These are phyloP conservation scores for Ogataea nitratoaversa DNA, from an alignment of 805 yeast species.

Conservation along the genomic window DNA sequence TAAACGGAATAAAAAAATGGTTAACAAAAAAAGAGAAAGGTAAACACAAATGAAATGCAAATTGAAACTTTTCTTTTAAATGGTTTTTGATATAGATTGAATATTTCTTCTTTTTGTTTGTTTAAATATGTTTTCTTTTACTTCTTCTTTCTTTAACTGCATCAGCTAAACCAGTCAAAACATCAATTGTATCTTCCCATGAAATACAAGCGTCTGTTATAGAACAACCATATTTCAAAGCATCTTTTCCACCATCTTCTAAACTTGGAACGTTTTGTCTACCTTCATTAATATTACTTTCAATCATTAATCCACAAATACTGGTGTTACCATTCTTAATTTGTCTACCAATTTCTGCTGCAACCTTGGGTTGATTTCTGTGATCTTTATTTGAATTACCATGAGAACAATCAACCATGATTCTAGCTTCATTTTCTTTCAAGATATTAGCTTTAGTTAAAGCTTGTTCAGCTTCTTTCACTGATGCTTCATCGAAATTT, in stretches of 20 bases:
- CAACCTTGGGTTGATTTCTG: slow-evolving; percentile 94
- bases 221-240: slow-evolving; percentile 85
- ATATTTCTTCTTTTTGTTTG: not conserved
- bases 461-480: slow-evolving; percentile 63
- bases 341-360: slow-evolving; percentile 72
- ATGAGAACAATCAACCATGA: slow-evolving; percentile 98
- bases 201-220: slow-evolving; percentile 97
- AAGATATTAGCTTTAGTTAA: slow-evolving; percentile 49
- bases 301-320: slow-evolving; percentile 95
- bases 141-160: slow-evolving; percentile 77
- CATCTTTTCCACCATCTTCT: slow-evolving; percentile 63
- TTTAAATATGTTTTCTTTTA: not conserved
- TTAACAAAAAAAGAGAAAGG: not conserved
- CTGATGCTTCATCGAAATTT: slow-evolving; percentile 81
- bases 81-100: too few species aligned
- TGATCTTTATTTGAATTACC: slow-evolving; percentile 94
- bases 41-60: not conserved
- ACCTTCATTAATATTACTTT: slow-evolving; percentile 87
- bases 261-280: slow-evolving; percentile 83
- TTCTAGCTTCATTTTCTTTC: slow-evolving; percentile 47
- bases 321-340: slow-evolving; percentile 65
- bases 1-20: not conserved
- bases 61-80: too few species aligned
- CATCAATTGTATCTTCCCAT: slow-evolving; percentile 78
- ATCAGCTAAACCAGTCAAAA: slow-evolving; percentile 64